Evolutionary conservation across 2,329 filamentous ascomycete species (phyloP).

Genomic region (Pezicula rhizophila): DNA sequence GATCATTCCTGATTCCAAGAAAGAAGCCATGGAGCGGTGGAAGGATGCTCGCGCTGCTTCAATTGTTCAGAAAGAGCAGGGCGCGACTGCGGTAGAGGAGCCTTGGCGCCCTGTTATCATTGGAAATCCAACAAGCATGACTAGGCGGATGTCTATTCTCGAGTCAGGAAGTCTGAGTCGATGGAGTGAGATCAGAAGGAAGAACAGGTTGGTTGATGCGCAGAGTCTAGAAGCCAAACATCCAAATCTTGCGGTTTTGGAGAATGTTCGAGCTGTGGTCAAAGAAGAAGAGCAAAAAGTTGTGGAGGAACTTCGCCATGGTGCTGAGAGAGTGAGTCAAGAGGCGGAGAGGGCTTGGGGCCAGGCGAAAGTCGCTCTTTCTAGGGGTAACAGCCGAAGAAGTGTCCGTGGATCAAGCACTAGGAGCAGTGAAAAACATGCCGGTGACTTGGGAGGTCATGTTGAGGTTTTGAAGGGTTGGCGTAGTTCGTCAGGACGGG

Average conservation of each 20-base stretch:
- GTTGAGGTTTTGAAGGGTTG: neutral
- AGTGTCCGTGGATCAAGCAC: neutral
- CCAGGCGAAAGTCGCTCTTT: neutral
- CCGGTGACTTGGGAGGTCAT: neutral
- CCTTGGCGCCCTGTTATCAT: constrained; percentile 67
- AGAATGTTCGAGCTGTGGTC: constrained; percentile 15
- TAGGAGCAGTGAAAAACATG: neutral
- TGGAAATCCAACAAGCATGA: constrained; percentile 64
- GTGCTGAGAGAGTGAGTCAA: neutral
- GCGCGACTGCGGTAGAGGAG: constrained; percentile 21
- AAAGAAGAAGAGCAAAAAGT: constrained; percentile 17
- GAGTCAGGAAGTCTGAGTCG: constrained; percentile 63
- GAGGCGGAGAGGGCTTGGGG: neutral
- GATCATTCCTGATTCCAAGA: constrained; percentile 60
- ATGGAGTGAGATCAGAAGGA: constrained; percentile 66
- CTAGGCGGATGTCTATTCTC: constrained; percentile 63
- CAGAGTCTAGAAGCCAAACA: constrained; percentile 24
- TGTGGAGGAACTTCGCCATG: neutral
- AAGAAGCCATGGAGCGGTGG: constrained; percentile 47
- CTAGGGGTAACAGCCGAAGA: neutral
- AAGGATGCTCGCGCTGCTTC: constrained; percentile 44
- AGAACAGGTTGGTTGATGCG: constrained; percentile 51
- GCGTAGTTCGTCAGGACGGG: neutral
- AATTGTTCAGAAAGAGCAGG: constrained; percentile 30
- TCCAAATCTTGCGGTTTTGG: constrained; percentile 22